Percentiles rank a stretch among this genome's conserved stretches.
Evolutionary conservation across 805 yeast genomes (phyloP).

Genomic region (Suhomyces pyralidae): DNA sequence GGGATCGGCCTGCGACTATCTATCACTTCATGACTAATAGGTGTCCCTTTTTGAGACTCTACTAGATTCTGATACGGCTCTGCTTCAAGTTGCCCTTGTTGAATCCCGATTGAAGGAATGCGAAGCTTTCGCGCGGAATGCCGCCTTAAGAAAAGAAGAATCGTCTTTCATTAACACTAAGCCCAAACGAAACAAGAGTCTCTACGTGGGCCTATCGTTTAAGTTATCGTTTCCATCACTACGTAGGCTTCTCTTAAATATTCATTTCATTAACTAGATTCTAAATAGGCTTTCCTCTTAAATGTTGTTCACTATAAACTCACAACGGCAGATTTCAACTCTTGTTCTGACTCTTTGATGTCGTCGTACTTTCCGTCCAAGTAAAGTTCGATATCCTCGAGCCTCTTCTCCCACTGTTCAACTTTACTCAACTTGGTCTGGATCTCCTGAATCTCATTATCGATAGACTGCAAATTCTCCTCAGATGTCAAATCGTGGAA

Average conservation of each 20-base stretch:
- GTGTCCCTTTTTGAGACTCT: not conserved
- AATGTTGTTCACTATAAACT: not conserved
- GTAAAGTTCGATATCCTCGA: conserved; percentile 52
- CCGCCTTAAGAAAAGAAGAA: not conserved
- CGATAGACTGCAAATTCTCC: conserved; percentile 64
- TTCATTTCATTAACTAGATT: not conserved
- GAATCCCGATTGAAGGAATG: not conserved
- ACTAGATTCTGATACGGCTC: not conserved
- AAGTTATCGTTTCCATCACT: not conserved
- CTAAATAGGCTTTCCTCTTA: not conserved
- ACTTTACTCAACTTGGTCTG: conserved; percentile 59
- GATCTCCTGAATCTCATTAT: conserved; percentile 70
- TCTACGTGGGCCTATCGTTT: not conserved
- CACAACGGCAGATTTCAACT: not conserved
- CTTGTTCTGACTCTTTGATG: conserved; percentile 5
- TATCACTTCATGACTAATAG: not conserved
- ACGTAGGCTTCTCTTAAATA: not conserved
- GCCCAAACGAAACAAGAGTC: not conserved
- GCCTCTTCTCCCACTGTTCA: conserved; percentile 56
- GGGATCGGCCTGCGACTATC: not conserved
- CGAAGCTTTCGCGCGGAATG: not conserved
- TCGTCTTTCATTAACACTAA: not conserved
- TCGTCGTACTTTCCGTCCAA: conserved; percentile 42
- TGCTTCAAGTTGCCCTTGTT: not conserved
- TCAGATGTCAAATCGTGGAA: conserved; percentile 64